phyloP scores from a whole-genome alignment of 2,329 filamentous ascomycete genomes.

The Domatiomyces globalis region DNA sequence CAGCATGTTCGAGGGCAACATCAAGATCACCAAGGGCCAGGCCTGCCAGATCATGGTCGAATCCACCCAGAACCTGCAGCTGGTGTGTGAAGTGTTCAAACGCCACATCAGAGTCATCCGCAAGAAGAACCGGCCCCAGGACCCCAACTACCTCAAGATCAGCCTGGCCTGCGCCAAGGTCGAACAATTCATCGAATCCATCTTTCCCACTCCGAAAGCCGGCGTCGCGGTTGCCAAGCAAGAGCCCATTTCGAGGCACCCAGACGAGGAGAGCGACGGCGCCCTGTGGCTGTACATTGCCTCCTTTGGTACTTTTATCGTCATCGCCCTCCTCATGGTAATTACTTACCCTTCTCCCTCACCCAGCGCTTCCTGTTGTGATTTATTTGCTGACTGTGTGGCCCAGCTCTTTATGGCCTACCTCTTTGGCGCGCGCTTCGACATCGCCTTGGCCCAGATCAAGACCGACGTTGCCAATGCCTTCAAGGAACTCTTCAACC shows the following conservation, averaged over 20 bases:
- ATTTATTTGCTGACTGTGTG: background rate
- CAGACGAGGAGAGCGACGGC: conserved; percentile 32
- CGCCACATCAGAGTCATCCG: conserved; percentile 68
- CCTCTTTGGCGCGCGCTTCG: conserved; percentile 69
- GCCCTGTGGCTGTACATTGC: conserved; percentile 48
- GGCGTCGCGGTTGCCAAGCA: conserved; percentile 38
- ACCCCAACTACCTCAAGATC: conserved; percentile 85
- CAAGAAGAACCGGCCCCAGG: conserved; percentile 83
- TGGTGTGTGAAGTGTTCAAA: conserved; percentile 71
- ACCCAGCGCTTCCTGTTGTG: background rate
- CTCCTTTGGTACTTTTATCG: conserved; percentile 52
- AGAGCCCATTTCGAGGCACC: conserved; percentile 26
- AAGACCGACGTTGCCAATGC: conserved; percentile 25
- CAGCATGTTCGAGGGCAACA: conserved; percentile 65
- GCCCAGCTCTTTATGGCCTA: conserved; percentile 61
- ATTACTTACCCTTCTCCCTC: conserved; percentile 21
- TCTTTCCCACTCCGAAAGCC: conserved; percentile 74
- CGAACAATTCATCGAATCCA: conserved; percentile 54
- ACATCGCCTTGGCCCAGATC: conserved; percentile 49
- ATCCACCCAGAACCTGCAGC: conserved; percentile 75
- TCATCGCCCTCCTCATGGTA: conserved; percentile 72
- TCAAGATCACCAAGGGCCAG: conserved; percentile 94
- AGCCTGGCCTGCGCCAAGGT: conserved; percentile 82
- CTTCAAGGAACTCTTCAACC: conserved; percentile 2
- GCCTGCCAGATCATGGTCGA: conserved; percentile 85